These are phyloP conservation scores for Euphorbia tirucalli DNA, from an alignment of 345 rosid species.

Conservation along the genomic window DNA sequence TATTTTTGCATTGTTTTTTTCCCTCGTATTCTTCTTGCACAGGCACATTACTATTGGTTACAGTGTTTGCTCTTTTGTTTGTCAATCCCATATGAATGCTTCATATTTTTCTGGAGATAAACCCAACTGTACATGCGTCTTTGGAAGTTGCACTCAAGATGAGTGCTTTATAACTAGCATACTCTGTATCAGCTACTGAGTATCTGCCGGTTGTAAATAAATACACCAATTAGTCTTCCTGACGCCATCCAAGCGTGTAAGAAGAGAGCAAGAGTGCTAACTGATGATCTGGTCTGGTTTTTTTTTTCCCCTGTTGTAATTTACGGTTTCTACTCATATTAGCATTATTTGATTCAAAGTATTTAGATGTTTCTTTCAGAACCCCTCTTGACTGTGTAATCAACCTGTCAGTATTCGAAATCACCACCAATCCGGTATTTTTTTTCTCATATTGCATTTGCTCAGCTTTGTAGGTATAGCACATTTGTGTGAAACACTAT, in stretches of 20 bases:
- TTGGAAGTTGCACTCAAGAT: too few species aligned
- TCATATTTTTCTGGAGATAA: not conserved
- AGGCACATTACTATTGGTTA: too few species aligned
- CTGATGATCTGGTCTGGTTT: not conserved
- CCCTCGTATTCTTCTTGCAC: not conserved
- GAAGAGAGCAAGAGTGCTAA: slow-evolving; percentile 2
- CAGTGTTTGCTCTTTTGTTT: not conserved
- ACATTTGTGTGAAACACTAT: not conserved
- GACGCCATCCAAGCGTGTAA: not conserved
- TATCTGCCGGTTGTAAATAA: not conserved
- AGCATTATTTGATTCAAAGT: not conserved
- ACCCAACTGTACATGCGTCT: too few species aligned
- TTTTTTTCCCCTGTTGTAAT: not conserved
- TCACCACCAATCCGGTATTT: not conserved
- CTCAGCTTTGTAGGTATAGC: not conserved
- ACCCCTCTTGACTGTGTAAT: not conserved
- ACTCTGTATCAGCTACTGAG: not conserved
- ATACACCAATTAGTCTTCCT: not conserved
- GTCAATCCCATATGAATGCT: not conserved
- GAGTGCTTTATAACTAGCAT: not conserved
- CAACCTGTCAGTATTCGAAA: not conserved
- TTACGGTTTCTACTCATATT: not conserved
- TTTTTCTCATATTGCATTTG: not conserved
- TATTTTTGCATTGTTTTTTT: not conserved
- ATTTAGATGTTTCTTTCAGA: not conserved